Conservation (phyloP, 2,329 filamentous ascomycete genomes). For the Fusarium scirpi region DNA sequence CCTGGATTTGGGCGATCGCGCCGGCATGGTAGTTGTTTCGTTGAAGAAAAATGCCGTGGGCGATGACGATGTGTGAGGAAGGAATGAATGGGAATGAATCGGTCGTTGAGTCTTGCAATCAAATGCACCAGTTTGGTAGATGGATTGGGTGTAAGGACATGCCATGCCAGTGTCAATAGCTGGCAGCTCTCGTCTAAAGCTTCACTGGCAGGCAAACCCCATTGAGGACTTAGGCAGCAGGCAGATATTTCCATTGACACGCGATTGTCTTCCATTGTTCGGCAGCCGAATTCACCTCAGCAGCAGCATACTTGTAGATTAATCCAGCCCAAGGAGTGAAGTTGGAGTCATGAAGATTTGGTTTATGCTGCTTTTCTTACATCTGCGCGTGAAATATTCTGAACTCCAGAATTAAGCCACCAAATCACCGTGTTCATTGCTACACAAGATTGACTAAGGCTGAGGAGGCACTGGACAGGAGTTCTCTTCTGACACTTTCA, state of each 20-base stretch:
- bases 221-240: not conserved
- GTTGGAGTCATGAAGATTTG: not conserved
- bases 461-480: not conserved
- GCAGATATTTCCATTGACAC: not conserved
- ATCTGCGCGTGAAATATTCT: not conserved
- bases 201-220: not conserved
- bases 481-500: not conserved
- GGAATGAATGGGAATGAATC: not conserved
- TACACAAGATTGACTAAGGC: not conserved
- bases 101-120: not conserved
- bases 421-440: not conserved
- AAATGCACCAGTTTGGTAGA: not conserved
- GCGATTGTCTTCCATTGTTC: not conserved
- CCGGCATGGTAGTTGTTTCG: not conserved
- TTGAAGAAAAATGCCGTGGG: not conserved
- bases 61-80: not conserved
- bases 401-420: not conserved
- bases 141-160: not conserved
- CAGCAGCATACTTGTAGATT: no score
- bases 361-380: not conserved
- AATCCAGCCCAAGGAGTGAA: not conserved
- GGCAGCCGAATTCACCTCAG: not conserved
- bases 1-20: not conserved
- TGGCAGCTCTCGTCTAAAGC: not conserved
- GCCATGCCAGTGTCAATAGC: conserved; percentile 21